Percentiles rank a stretch among this genome's conserved stretches.
These are phyloP conservation scores for Aspergillus sp. DNA, from an alignment of 2,329 filamentous ascomycete genomes.

Conservation along the genomic window DNA sequence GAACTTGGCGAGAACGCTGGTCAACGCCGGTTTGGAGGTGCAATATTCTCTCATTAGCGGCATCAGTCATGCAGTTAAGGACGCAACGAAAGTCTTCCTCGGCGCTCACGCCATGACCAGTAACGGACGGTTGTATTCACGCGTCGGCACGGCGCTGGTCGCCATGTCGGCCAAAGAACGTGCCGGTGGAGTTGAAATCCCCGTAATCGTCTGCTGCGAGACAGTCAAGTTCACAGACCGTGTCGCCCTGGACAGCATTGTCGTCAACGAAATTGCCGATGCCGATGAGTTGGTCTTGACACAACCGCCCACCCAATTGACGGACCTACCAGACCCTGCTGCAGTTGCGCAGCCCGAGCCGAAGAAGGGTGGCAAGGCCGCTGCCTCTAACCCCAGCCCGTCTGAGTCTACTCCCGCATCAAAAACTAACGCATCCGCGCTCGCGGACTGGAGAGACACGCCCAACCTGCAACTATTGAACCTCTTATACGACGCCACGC, in stretches of 20 bases:
- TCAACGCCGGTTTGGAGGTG: constrained; percentile 69
- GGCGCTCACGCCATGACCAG: constrained; percentile 94
- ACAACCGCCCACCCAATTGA: constrained; percentile 31
- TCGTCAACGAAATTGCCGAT: constrained; percentile 88
- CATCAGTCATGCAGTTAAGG: constrained; percentile 70
- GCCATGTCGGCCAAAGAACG: constrained; percentile 75
- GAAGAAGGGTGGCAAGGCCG: constrained; percentile 33
- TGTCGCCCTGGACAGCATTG: constrained; percentile 87
- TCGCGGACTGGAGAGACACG: constrained; percentile 59
- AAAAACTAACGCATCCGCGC: constrained; percentile 32
- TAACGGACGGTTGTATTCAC: constrained; percentile 86
- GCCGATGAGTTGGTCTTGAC: constrained; percentile 61
- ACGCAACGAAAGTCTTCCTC: constrained; percentile 73
- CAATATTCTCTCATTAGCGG: constrained; percentile 80
- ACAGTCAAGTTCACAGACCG: constrained; percentile 92
- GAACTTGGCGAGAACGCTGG: constrained; percentile 69
- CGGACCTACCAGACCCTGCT: constrained; percentile 30
- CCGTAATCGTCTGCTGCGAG: constrained; percentile 88
- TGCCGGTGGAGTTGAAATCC: constrained; percentile 60
- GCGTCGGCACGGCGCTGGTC: constrained; percentile 81
- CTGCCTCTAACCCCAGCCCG: constrained; percentile 20
- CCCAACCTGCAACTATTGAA: constrained; percentile 64
- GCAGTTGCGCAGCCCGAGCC: constrained; percentile 22
- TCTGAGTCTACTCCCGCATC: constrained; percentile 24
- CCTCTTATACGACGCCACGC: constrained; percentile 90